Evolutionary conservation across 139 green algal genomes (phyloP).

Genomic region (Mychonastes homosphaera): DNA sequence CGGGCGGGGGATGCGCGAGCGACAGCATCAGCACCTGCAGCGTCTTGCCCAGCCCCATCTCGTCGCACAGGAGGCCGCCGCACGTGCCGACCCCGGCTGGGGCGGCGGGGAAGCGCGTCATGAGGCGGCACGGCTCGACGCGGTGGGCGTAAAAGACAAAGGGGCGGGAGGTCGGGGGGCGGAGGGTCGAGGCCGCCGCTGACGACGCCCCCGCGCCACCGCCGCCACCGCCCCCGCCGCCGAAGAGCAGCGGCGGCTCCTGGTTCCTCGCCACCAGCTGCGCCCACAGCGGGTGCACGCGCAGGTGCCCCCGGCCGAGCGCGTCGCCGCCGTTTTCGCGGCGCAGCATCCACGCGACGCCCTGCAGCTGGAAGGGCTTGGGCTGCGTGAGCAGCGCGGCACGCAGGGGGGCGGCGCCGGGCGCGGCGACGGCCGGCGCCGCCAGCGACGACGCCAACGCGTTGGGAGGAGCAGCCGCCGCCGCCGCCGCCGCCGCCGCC

Average conservation of each 20-base stretch:
- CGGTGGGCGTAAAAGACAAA: not conserved
- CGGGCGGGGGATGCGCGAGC: constrained; percentile 18
- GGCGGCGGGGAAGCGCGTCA: constrained; percentile 8
- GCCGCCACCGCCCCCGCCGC: too few species aligned
- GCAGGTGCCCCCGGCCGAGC: constrained; percentile 24
- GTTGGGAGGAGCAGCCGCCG: too few species aligned
- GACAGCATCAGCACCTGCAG: constrained; percentile 46
- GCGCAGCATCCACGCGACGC: constrained; percentile 48
- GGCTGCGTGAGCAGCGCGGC: constrained; percentile 7
- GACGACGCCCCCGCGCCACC: too few species aligned
- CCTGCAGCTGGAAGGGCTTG: constrained; percentile 48
- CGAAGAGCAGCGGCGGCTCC: too few species aligned
- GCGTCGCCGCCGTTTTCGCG: constrained; percentile 41
- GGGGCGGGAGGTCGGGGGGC: not conserved
- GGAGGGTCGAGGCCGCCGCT: not conserved
- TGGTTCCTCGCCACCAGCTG: too few species aligned
- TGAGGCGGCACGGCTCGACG: not conserved
- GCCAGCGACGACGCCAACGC: too few species aligned
- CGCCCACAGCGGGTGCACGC: constrained; percentile 44
- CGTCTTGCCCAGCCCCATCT: constrained; percentile 47
- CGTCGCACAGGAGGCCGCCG: constrained; percentile 48
- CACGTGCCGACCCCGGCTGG: constrained; percentile 28
- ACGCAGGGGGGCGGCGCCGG: not conserved
- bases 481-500: too few species aligned
- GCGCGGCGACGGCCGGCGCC: not conserved